Conservation (phyloP, 768 basidiomycete genomes). For the Harrya chromipes region DNA sequence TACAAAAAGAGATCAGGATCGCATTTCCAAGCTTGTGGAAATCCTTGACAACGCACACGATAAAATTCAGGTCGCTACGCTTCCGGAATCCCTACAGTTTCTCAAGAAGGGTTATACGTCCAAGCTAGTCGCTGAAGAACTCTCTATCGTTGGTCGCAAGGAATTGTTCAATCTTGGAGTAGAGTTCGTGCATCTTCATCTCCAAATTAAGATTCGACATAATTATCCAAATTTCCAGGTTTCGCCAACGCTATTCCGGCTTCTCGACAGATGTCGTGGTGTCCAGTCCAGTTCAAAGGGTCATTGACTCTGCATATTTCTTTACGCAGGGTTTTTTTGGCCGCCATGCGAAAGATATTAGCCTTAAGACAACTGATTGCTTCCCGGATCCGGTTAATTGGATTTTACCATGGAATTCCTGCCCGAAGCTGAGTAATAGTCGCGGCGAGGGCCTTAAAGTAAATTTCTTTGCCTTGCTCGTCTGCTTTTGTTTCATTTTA, state of each 20-base stretch:
- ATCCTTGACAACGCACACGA: conserved; percentile 26
- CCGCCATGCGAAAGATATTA: conserved; percentile 20
- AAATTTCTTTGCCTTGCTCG: not conserved
- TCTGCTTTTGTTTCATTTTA: not conserved
- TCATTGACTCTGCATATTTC: conserved; percentile 38
- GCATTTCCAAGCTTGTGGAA: conserved; percentile 29
- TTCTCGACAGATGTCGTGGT: conserved; percentile 5
- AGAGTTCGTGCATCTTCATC: conserved; percentile 20
- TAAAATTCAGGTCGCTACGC: conserved; percentile 23
- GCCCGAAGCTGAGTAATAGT: conserved; percentile 13
- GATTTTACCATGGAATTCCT: conserved; percentile 37
- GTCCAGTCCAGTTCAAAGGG: conserved; percentile 11
- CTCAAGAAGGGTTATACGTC: conserved; percentile 34
- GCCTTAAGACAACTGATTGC: conserved; percentile 28
- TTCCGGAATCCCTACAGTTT: conserved; percentile 33
- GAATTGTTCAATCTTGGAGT: conserved; percentile 39
- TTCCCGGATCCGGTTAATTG: conserved; percentile 32
- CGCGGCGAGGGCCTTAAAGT: not conserved
- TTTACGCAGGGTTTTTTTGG: conserved; percentile 38
- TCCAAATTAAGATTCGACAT: not conserved
- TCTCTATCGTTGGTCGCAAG: conserved; percentile 34
- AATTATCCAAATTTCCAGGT: not conserved
- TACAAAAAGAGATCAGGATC: conserved; percentile 20
- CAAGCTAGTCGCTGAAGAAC: conserved; percentile 31
- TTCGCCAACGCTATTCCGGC: conserved; percentile 10